These are phyloP conservation scores for Paspalum notatum DNA, from an alignment of 176 grass and related monocot genomes.

Conservation along the genomic window DNA sequence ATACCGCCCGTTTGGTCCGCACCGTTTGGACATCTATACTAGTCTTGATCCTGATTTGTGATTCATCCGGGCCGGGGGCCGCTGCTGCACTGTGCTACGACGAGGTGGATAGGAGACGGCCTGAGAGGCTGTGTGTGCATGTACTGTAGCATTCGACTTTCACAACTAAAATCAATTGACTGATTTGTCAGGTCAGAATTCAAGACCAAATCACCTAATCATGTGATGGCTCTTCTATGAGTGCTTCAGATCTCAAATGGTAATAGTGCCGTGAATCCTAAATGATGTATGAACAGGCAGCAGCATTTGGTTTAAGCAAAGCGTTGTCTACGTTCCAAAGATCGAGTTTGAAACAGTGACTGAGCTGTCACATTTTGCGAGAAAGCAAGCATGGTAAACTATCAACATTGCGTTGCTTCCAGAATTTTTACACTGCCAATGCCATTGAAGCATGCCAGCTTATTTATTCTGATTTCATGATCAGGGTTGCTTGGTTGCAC, in stretches of 20 bases:
- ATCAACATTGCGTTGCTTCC: background rate
- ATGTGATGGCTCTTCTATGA: background rate
- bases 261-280: background rate
- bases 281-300: constrained; percentile 50
- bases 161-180: background rate
- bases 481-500: constrained; percentile 77
- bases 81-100: no score
- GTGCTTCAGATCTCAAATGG: background rate
- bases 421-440: background rate
- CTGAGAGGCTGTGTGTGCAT: no score
- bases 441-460: background rate
- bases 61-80: no score
- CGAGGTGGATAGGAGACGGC: no score
- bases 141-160: no score
- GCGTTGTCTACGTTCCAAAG: constrained; percentile 72
- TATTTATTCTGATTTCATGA: background rate
- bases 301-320: constrained; percentile 92
- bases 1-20: no score
- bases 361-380: constrained; percentile 79
- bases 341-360: constrained; percentile 68
- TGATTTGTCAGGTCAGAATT: background rate
- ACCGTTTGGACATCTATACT: no score
- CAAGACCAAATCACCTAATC: background rate
- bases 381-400: constrained; percentile 89
- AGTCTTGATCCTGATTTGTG: no score